These are phyloP conservation scores for Yueomyces sp. DNA, from an alignment of 805 yeast species.

Conservation along the genomic window DNA sequence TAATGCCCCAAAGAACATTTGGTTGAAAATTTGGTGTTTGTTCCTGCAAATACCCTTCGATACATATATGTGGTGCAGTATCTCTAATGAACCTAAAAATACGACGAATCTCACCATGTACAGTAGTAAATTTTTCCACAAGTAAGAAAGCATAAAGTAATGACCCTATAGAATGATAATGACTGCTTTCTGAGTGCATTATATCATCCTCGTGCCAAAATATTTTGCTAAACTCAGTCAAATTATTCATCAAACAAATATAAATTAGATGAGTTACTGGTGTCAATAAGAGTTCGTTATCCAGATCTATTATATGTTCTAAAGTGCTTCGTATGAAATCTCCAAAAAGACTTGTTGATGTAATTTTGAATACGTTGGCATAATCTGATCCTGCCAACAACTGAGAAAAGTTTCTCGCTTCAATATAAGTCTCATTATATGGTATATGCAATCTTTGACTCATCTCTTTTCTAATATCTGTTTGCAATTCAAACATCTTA, in stretches of 20 bases:
- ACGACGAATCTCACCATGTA: slow-evolving; percentile 44
- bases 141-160: slow-evolving; percentile 29
- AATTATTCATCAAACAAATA: slow-evolving; percentile 35
- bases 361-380: slow-evolving; percentile 34
- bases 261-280: slow-evolving; percentile 58
- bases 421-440: slow-evolving; percentile 38
- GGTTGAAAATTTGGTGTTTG: slow-evolving; percentile 21
- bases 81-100: slow-evolving; percentile 28
- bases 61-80: slow-evolving; percentile 20
- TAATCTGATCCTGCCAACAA: slow-evolving; percentile 28
- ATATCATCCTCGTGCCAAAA: slow-evolving; percentile 26
- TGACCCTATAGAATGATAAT: slow-evolving; percentile 28
- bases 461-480: slow-evolving; percentile 38
- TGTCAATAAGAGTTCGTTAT: slow-evolving; percentile 46
- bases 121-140: slow-evolving; percentile 28
- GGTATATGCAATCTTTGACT: slow-evolving; percentile 28
- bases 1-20: slow-evolving; percentile 19
- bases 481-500: slow-evolving; percentile 73
- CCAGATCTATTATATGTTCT: slow-evolving; percentile 23
- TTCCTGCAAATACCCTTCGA: slow-evolving; percentile 21
- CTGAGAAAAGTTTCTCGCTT: slow-evolving; percentile 33
- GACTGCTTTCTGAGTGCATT: slow-evolving; percentile 27
- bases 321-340: slow-evolving; percentile 39
- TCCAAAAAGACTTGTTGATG: slow-evolving; percentile 40
- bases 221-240: slow-evolving; percentile 23